Evolutionary conservation across 768 basidiomycete genomes (phyloP), one percentile per base, ranked within the genome.

Genomic region (Scleroderma citrinum): DNA sequence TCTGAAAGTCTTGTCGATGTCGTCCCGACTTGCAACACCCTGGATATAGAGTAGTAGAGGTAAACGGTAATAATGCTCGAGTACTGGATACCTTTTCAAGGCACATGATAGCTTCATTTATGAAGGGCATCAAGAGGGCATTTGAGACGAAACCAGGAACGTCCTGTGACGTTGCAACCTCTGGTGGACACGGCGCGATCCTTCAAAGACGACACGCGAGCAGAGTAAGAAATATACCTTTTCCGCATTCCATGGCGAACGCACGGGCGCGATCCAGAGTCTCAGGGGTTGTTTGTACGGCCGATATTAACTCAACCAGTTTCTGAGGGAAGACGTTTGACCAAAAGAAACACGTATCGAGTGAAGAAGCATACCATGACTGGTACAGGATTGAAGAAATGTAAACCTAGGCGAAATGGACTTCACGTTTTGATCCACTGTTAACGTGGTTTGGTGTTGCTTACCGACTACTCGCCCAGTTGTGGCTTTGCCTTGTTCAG

Each of bases 351-450:
- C 7, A 24, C 30, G 10, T 14, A 35, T 50, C 30, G 50, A 54
- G 35, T 11, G 39, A 21, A 39, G 26, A 6, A 16, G 21, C 12
- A 41, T 61, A 90, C 89, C 93, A 96, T 96, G 29, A 95, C 88
- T 3, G 94, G 94, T 4, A 96, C 94, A 4, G 94, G 94, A 60
- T 97, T 95, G 73, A 96, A 95, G 74, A 93, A 96, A 64, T 95
- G 92, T 36, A 95, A 71, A 12, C 85, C 90, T 92, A 46, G 11
- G 32, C 37, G 26, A 24, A 24, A 21, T 45, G 26, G 24, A 24
- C 50, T 37, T 48, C 31, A 47, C 24, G 32, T 30, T 13, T 17
- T 34, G 35, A 40, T 31, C 40, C 37, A 7, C 43, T 7, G 12
- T 3, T 31, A 13, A 16, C 35, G 19, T 24, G 5, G 17, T 2